Percentiles rank a stretch among this genome's conserved stretches.
These are phyloP conservation scores for Stentor roeselii DNA, from an alignment of 73 alveolate genomes.

Conservation along the genomic window DNA sequence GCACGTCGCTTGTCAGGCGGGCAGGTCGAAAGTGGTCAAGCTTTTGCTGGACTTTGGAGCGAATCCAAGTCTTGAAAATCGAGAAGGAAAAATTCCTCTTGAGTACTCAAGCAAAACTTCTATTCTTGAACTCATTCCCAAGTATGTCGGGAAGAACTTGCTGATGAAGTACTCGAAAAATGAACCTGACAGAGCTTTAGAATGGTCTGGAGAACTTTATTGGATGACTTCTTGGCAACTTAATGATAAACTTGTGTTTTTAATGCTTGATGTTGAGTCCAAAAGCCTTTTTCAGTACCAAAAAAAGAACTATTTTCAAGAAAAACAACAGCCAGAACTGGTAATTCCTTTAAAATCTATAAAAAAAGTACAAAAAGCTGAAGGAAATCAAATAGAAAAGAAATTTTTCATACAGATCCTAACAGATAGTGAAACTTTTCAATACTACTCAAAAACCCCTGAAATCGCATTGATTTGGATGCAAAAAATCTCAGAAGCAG, in stretches of 20 bases:
- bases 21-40: background rate
- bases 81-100: constrained; percentile 6
- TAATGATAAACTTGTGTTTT: background rate
- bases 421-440: background rate
- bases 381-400: background rate
- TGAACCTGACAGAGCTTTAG: background rate
- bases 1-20: background rate
- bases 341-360: background rate
- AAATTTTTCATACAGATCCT: background rate
- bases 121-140: background rate
- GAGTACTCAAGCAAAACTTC: background rate
- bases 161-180: background rate
- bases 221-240: background rate
- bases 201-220: background rate
- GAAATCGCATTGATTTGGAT: background rate
- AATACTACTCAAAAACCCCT: background rate
- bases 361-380: background rate
- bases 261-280: background rate
- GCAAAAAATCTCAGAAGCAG: background rate
- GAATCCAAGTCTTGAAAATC: background rate
- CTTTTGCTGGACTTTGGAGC: background rate
- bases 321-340: background rate
- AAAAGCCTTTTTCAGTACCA: background rate
- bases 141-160: background rate
- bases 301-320: too few relatives aligned